phyloP scores from a whole-genome alignment of 192 early-diverging fungal genomes.

The Tieghemiomyces parasiticus region DNA sequence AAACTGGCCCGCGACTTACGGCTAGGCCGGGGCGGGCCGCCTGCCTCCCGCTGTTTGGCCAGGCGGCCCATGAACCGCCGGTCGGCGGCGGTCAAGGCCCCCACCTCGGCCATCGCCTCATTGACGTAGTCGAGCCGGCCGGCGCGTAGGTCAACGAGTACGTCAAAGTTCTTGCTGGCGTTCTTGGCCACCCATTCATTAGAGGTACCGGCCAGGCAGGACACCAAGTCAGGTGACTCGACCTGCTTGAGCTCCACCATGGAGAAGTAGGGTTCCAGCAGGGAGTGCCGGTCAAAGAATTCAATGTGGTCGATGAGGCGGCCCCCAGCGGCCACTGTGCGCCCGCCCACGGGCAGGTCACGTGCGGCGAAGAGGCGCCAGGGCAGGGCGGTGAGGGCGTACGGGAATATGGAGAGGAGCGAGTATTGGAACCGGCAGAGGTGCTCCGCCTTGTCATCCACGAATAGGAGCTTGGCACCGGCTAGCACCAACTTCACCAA shows the following conservation, averaged over 20 bases:
- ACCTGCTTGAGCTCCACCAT: constrained; percentile 2
- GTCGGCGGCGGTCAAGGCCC: constrained; percentile 7
- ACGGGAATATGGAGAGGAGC: constrained; percentile 2
- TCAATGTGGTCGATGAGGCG: background rate
- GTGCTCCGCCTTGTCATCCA: constrained; percentile 4
- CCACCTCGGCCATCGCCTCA: background rate
- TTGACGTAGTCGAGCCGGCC: constrained; percentile 1
- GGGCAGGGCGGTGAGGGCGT: background rate
- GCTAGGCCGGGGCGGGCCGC: too few relatives aligned
- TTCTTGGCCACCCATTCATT: constrained; percentile 12
- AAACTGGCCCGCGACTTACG: background rate
- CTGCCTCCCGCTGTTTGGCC: background rate
- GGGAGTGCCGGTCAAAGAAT: background rate
- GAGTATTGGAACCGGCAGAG: constrained; percentile 11
- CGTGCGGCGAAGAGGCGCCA: background rate
- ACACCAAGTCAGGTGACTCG: background rate
- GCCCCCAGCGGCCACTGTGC: background rate
- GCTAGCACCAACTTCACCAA: background rate
- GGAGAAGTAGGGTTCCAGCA: constrained; percentile 6
- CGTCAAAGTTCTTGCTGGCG: constrained; percentile 10
- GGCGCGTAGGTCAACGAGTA: background rate
- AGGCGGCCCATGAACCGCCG: constrained; percentile 6
- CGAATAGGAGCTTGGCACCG: constrained; percentile 7
- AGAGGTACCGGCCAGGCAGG: constrained; percentile 8
- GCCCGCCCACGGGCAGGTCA: background rate